Evolutionary conservation across 495 filamentous ascomycete species (phyloP), one percentile per base, ranked within the genome.

Genomic region (Penicillium ucsense): DNA sequence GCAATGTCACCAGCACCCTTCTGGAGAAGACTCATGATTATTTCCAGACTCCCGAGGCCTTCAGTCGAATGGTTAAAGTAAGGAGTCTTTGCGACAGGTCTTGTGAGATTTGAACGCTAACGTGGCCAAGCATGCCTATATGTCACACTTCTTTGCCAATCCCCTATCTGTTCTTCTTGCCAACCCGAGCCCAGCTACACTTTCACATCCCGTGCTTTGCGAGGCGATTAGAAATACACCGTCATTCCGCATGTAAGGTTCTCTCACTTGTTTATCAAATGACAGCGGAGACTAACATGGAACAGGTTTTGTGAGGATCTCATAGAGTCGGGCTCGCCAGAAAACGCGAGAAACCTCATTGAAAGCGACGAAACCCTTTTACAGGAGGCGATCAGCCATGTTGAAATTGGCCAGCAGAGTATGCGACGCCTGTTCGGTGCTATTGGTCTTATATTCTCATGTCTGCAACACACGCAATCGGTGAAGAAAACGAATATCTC

Each of bases 81-180:
- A 59, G 61, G 45, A 9, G 28, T n/a, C 2, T 12, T 33, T 34
- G 11, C 12, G 20, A 28, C 38, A 9, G 5, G 33, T 28, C 20
- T n/a, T 6, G 5, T 0, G 20, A 20, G 20, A 10, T 10, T 2
- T 10, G 10, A 6, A 54, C 36, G 39, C 53, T 60, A 49, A 61
- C 27, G 12, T 7, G 41, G 5, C 43, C 8, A 51, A 94, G 85
- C 96, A 96, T 66, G 80, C 83, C 9, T 91, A 92, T 54, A 96
- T 98, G 91, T 88, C 84, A 31, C 88, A 95, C 62, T 96, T 94
- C 62, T 97, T 91, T 59, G 86, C 86, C 36, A 95, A 97, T 61
- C 79, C 87, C 0, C 67, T 95, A n/a, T 85, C 86, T 38, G 66
- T 88, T 11, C 68, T 94, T 34, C 70, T 76, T 5, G 57, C 57